These are phyloP conservation scores for Incumbomyces delicatus DNA, from an alignment of 2,329 filamentous ascomycete species.

Conservation along the genomic window DNA sequence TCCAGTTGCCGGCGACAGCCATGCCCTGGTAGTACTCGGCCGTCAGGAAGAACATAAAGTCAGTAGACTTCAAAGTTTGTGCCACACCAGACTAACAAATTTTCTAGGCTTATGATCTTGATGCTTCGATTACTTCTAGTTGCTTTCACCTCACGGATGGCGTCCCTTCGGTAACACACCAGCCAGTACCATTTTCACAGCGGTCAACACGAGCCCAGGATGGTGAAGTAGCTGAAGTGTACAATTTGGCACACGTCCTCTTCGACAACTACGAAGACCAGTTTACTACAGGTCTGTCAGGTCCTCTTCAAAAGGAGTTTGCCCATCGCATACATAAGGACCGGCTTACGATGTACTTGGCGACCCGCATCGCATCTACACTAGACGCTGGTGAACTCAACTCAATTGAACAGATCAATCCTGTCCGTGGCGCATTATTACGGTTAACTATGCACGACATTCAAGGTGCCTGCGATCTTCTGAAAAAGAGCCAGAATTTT, in stretches of 20 bases:
- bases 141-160: slow-evolving; percentile 42
- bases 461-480: slow-evolving; percentile 68
- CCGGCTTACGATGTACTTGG: slow-evolving; percentile 35
- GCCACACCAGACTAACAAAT: background rate
- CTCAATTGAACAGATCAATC: slow-evolving; percentile 30
- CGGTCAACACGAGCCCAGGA: slow-evolving; percentile 23
- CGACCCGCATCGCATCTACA: slow-evolving; percentile 45
- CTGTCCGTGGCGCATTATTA: slow-evolving; percentile 66
- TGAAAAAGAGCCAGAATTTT: slow-evolving; percentile 67
- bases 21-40: background rate
- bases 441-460: slow-evolving; percentile 70
- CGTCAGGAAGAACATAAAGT: background rate
- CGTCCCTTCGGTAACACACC: slow-evolving; percentile 44
- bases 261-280: slow-evolving; percentile 52
- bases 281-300: slow-evolving; percentile 32
- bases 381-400: slow-evolving; percentile 35
- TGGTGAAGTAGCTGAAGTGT: slow-evolving; percentile 46
- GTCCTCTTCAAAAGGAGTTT: slow-evolving; percentile 30
- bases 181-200: slow-evolving; percentile 28
- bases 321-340: slow-evolving; percentile 39
- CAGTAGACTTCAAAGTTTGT: background rate
- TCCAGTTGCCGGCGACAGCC: background rate
- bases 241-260: slow-evolving; percentile 76
- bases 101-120: slow-evolving; percentile 7
- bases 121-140: slow-evolving; percentile 10